Conservation (phyloP, 352 stramenopile genomes). For the Pelagophyceae sp. region DNA sequence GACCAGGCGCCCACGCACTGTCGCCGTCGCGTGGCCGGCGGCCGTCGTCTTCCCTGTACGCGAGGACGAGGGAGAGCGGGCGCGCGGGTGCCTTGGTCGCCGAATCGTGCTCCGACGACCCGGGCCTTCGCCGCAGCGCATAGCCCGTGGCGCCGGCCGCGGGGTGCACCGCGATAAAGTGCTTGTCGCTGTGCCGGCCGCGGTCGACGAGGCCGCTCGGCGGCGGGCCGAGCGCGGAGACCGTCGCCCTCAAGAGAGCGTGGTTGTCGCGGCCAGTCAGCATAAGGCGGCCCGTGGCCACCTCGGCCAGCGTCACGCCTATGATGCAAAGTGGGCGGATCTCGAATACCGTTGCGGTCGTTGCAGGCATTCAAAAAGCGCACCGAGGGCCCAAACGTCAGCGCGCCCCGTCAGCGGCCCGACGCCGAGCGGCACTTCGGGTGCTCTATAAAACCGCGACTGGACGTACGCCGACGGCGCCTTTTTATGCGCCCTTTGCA, state of each 20-base stretch:
- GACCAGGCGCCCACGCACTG: no score
- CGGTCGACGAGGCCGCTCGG: not conserved
- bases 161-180: not conserved
- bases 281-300: not conserved
- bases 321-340: not conserved
- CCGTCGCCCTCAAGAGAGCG: not conserved
- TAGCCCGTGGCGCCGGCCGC: not conserved
- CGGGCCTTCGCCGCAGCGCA: no score
- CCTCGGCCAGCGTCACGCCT: not conserved
- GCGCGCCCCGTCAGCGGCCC: not conserved
- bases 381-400: no score
- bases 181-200: not conserved
- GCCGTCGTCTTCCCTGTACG: not conserved
- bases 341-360: not conserved
- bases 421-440: not conserved
- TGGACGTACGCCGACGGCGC: not conserved
- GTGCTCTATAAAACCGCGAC: not conserved
- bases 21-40: not conserved
- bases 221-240: not conserved
- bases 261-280: constrained; percentile 1
- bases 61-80: not conserved
- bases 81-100: no score
- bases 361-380: no score
- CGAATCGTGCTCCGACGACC: no score
- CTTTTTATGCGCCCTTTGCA: no score